Evolutionary conservation across 1,284 basidiomycete species (phyloP), one percentile per base, ranked within the genome.

Genomic region (Melampsora larici-populina): DNA sequence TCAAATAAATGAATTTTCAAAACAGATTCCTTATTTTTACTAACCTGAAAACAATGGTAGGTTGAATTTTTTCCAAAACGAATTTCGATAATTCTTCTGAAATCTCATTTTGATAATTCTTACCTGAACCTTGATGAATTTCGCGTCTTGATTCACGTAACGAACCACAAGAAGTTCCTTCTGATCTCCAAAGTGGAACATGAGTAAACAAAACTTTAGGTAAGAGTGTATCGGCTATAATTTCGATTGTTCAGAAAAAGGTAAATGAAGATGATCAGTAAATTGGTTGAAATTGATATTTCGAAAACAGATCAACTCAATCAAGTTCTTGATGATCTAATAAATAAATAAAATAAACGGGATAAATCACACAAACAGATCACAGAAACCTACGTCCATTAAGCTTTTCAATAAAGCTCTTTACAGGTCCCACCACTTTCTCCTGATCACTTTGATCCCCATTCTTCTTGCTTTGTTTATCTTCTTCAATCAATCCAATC

Each of bases 81-180:
- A 91, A 93, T 21, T 86, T 82, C 1, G 89, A 89, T 7, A 90
- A 90, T 72, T 90, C 88, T 79, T 90, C 89, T 24, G 90, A 89
- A 24, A 94, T 85, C 69, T 89, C 88, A 79, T 91, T 94, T 84
- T 94, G 87, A 83, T 93, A 96, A 18, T 92, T 92, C 65, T 88
- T 86, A 1, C 93, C 92, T 26, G 88, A 88, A 7, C 91, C 91
- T 80, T 91, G 88, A 21, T 86, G 86, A 79, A 94, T 91, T 3
- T 88, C 86, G 1, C 90, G 90, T 4, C 69, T 17, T 7, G 78
- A 86, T 83, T 94, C 92, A 73, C 93, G 87, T 40, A 89, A 81
- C 0, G 90, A 89, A 1, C 93, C 93, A 82, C 93, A 95, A 0
- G 85, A 84, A 0, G 90, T 88, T 2, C 86, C 86, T 70, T 89